Percentiles rank a stretch among this genome's conserved stretches.
Conservation (phyloP, 2,329 filamentous ascomycete species). For the Fusarium sp. region DNA sequence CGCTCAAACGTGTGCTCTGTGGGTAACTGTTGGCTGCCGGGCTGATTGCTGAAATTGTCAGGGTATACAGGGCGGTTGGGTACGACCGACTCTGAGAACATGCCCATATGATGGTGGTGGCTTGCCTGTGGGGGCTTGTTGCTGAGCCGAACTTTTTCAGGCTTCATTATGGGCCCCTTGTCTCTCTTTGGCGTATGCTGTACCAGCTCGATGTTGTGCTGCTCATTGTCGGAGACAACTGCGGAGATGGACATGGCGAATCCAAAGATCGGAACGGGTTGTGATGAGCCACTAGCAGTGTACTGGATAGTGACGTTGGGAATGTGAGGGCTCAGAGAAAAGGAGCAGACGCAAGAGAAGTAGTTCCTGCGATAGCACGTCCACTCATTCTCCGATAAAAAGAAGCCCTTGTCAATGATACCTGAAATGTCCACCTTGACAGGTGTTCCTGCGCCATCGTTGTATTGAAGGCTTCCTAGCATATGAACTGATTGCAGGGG, state of each 20-base stretch:
- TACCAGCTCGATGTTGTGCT: constrained; percentile 83
- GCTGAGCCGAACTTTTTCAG: constrained; percentile 73
- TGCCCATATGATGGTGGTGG: constrained; percentile 56
- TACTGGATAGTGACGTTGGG: constrained; percentile 60
- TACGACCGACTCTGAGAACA: constrained; percentile 54
- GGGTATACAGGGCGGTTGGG: constrained; percentile 51
- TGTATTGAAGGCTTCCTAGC: constrained; percentile 70
- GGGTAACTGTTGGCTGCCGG: constrained; percentile 51
- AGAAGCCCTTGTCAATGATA: constrained; percentile 90
- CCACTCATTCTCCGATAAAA: constrained; percentile 83
- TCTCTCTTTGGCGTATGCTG: constrained; percentile 93
- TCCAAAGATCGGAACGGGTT: constrained; percentile 72
- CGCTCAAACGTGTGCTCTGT: constrained; percentile 79
- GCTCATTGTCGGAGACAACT: constrained; percentile 78
- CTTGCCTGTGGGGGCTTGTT: constrained; percentile 70
- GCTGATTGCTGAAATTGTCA: constrained; percentile 49
- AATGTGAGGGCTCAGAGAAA: constrained; percentile 69
- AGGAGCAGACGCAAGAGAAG: constrained; percentile 86
- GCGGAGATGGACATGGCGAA: constrained; percentile 89
- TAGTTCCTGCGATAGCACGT: constrained; percentile 94
- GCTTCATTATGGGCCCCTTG: constrained; percentile 82
- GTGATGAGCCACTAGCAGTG: constrained; percentile 59
- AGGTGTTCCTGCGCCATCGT: constrained; percentile 56
- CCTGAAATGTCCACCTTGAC: constrained; percentile 80
- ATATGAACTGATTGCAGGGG: constrained; percentile 62